Percentiles rank a stretch among this genome's conserved stretches.
Evolutionary conservation across 306 rosid species (phyloP).

Genomic region (Cucurbita pepo): DNA sequence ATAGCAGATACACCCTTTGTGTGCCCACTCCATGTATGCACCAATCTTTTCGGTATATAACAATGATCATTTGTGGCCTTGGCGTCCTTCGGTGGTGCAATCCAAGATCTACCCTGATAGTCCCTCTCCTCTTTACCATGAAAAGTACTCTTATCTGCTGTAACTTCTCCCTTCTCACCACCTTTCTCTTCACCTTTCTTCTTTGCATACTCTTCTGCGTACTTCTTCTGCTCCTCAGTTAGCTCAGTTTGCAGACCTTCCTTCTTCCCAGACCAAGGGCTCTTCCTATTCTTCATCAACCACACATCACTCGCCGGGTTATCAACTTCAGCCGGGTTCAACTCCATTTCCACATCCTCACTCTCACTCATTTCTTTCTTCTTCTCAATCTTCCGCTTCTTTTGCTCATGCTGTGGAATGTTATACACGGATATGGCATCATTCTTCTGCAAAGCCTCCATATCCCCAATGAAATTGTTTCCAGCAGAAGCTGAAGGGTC

Average conservation of each 20-base stretch:
- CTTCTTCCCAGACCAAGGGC: constrained; percentile 94
- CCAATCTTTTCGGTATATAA: constrained; percentile 88
- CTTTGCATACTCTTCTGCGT: constrained; percentile 81
- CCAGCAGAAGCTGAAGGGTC: constrained; percentile 79
- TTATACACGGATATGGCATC: constrained; percentile 68
- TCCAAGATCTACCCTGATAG: constrained; percentile 98
- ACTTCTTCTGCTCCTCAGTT: constrained; percentile 83
- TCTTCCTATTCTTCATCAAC: constrained; percentile 77
- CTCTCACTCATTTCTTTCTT: constrained; percentile 16
- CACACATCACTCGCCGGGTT: constrained; percentile 67
- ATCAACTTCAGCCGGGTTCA: constrained; percentile 26
- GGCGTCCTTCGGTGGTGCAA: constrained; percentile 82
- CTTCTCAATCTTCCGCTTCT: constrained; percentile 49
- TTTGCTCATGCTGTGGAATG: constrained; percentile 66
- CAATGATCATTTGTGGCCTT: constrained; percentile 82
- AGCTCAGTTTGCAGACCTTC: constrained; percentile 60
- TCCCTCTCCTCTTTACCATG: constrained; percentile 94
- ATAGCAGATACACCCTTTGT: constrained; percentile 91
- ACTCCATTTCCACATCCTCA: constrained; percentile 4
- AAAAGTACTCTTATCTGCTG: constrained; percentile 67
- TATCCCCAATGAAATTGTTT: constrained; percentile 54
- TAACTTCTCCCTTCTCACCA: constrained; percentile 61
- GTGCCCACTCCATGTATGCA: constrained; percentile 99
- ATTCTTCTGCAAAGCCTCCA: constrained; percentile 41
- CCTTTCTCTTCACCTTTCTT: constrained; percentile 87